Evolutionary conservation across 495 filamentous ascomycete genomes (phyloP).

Genomic region (Daldinia caldariorum): DNA sequence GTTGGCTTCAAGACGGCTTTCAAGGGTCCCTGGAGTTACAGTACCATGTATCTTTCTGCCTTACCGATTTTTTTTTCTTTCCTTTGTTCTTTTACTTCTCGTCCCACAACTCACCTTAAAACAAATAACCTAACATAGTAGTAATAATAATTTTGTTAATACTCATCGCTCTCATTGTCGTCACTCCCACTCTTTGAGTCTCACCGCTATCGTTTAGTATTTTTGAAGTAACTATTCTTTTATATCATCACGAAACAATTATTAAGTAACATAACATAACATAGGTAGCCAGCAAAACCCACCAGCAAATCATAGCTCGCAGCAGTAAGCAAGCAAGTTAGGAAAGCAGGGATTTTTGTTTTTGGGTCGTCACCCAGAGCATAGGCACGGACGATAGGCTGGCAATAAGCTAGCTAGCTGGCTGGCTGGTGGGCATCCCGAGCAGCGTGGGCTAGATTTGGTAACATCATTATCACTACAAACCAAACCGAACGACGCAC

Average conservation of each 20-base stretch:
- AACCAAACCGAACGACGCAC: slow-evolving; percentile 42
- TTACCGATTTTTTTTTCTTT: slow-evolving; percentile 36
- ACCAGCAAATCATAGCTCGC: slow-evolving; percentile 16
- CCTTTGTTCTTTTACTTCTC: slow-evolving; percentile 22
- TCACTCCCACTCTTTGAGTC: slow-evolving; percentile 16
- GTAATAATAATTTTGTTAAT: slow-evolving; percentile 20
- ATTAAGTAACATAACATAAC: slow-evolving; percentile 17
- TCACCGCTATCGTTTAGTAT: slow-evolving; percentile 23
- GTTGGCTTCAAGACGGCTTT: slow-evolving; percentile 42
- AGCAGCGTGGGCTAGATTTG: slow-evolving; percentile 22
- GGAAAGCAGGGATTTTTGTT: slow-evolving; percentile 22
- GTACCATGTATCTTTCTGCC: slow-evolving; percentile 10
- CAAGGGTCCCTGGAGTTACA: slow-evolving; percentile 30
- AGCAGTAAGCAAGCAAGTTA: slow-evolving; percentile 26
- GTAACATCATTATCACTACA: slow-evolving; percentile 41
- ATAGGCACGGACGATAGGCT: slow-evolving; percentile 18
- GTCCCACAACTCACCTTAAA: slow-evolving; percentile 24
- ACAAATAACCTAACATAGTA: slow-evolving; percentile 16
- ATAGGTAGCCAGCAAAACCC: slow-evolving; percentile 21
- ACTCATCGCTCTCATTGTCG: slow-evolving; percentile 15
- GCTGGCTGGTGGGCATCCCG: neutral
- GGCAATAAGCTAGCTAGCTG: too few species aligned
- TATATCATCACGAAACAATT: slow-evolving; percentile 5
- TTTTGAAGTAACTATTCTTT: neutral
- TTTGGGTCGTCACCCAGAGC: slow-evolving; percentile 8